Evolutionary conservation across 202 grass and related monocot genomes (phyloP).

Genomic region (Eragrostis tef): DNA sequence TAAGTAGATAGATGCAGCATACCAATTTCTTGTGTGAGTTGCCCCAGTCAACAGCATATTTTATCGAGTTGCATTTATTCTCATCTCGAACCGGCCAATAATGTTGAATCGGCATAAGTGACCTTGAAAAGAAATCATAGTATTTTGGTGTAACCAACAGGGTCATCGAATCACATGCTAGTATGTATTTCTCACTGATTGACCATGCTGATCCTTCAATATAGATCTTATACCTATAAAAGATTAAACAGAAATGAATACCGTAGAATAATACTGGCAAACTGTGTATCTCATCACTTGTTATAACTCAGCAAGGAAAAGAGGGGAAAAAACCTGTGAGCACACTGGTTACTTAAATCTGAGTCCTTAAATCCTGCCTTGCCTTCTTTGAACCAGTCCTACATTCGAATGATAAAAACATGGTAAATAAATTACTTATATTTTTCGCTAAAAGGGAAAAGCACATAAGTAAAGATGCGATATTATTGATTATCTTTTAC

Average conservation of each 20-base stretch:
- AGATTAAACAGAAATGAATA: slow-evolving; percentile 31
- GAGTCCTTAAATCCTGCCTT: slow-evolving; percentile 67
- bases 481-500: background rate
- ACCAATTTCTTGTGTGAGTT: slow-evolving; percentile 90
- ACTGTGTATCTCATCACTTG: background rate
- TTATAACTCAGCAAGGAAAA: slow-evolving; percentile 14
- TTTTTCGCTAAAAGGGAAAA: background rate
- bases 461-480: background rate
- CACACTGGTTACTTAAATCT: slow-evolving; percentile 75
- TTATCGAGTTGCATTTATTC: slow-evolving; percentile 79
- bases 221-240: slow-evolving; percentile 84
- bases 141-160: slow-evolving; percentile 73
- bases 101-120: slow-evolving; percentile 74
- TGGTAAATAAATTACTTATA: background rate
- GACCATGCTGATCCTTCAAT: slow-evolving; percentile 88
- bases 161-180: slow-evolving; percentile 89
- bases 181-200: slow-evolving; percentile 91
- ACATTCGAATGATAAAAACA: slow-evolving; percentile 10
- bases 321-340: slow-evolving; percentile 54
- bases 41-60: slow-evolving; percentile 90
- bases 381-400: slow-evolving; percentile 87
- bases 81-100: slow-evolving; percentile 78
- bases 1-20: slow-evolving; percentile 29
- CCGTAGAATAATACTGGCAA: background rate
- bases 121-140: slow-evolving; percentile 88